These are phyloP conservation scores for Apium graveolens DNA, from an alignment of 129 eudicot species.

Conservation along the genomic window DNA sequence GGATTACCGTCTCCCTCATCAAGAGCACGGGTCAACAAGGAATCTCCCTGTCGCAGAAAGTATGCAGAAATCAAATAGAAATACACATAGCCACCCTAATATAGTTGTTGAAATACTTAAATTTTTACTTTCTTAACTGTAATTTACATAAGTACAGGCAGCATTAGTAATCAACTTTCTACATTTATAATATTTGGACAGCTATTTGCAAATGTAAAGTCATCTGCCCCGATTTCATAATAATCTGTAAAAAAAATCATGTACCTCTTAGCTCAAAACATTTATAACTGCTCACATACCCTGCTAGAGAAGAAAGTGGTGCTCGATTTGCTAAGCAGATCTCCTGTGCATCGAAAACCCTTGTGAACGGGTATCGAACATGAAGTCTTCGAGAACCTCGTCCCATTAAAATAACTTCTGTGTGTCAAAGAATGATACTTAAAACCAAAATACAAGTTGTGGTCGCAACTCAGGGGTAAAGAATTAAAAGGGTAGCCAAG, in stretches of 20 bases:
- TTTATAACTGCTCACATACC: slow-evolving; percentile 24
- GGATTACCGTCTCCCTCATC: slow-evolving; percentile 24
- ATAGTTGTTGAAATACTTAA: neutral
- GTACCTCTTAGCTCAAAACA: slow-evolving; percentile 2
- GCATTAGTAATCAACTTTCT: neutral
- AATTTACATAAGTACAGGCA: neutral
- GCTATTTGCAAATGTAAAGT: neutral
- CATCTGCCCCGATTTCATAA: neutral
- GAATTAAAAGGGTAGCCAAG: slow-evolving; percentile 17
- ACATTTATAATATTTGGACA: neutral
- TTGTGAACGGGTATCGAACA: slow-evolving; percentile 13
- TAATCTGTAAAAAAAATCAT: slow-evolving; percentile 3
- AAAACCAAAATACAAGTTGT: slow-evolving; percentile 12
- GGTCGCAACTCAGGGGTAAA: slow-evolving; percentile 1
- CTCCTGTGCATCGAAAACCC: slow-evolving; percentile 11
- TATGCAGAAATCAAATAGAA: neutral
- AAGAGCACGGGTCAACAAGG: slow-evolving; percentile 9
- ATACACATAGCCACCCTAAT: neutral
- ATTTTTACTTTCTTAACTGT: neutral
- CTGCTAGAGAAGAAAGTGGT: slow-evolving; percentile 25
- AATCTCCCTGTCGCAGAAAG: slow-evolving; percentile 30
- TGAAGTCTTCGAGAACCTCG: slow-evolving; percentile 17
- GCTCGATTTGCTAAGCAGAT: slow-evolving; percentile 24
- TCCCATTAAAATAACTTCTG: slow-evolving; percentile 17
- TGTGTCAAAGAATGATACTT: slow-evolving; percentile 17